Evolutionary conservation across 495 filamentous ascomycete genomes (phyloP).

Genomic region (Venustampulla echinocandica): DNA sequence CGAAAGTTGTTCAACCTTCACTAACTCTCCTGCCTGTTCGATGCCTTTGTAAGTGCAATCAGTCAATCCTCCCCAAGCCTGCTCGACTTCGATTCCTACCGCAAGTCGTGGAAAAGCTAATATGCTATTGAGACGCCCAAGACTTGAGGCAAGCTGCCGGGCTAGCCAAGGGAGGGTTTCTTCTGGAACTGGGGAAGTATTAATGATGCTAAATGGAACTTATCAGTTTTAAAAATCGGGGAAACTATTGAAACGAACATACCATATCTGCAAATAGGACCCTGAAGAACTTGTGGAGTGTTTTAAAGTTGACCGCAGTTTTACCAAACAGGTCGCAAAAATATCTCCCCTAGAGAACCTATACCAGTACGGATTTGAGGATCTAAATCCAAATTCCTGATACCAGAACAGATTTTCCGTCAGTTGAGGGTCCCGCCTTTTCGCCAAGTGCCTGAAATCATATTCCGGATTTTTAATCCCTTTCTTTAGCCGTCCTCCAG

Average conservation of each 20-base stretch:
- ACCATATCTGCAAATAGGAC: slow-evolving; percentile 1
- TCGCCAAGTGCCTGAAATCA: not conserved
- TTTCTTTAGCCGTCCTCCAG: not conserved
- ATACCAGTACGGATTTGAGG: not conserved
- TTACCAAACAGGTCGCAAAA: not conserved
- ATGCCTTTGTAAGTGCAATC: slow-evolving; percentile 3
- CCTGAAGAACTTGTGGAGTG: not conserved
- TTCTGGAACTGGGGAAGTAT: not conserved
- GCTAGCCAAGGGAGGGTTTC: not conserved
- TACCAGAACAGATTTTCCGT: slow-evolving; percentile 2
- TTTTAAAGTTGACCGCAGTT: not conserved
- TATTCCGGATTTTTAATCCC: not conserved
- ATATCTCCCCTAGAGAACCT: not conserved
- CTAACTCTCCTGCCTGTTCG: not conserved
- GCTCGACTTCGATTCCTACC: slow-evolving; percentile 2
- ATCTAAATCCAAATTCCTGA: not conserved
- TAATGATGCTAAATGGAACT: slow-evolving; percentile 1
- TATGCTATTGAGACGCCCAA: not conserved
- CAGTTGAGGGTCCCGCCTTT: not conserved
- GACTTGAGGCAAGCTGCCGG: not conserved
- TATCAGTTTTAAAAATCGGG: not conserved
- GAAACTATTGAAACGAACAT: not conserved
- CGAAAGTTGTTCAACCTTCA: slow-evolving; percentile 3
- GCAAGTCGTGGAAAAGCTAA: slow-evolving; percentile 1
- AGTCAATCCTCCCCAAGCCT: slow-evolving; percentile 2